Conservation (phyloP, 75 land plant species). For the Azolla pinnata region DNA sequence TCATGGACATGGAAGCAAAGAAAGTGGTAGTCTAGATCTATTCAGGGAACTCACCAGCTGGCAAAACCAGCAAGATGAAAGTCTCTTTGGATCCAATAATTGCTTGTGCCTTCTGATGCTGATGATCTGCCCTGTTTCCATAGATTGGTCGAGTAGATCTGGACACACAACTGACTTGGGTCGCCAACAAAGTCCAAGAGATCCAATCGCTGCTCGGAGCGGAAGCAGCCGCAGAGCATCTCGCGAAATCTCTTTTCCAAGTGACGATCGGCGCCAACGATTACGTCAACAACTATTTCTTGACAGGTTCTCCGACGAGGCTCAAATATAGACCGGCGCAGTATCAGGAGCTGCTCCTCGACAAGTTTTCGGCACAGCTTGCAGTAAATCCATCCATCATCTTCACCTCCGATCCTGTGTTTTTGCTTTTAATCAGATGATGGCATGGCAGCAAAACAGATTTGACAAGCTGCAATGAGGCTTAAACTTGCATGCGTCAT, state of each 20-base stretch:
- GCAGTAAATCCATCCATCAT: conserved; percentile 2
- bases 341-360: conserved; percentile 10
- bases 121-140: not conserved
- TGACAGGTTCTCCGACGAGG: conserved; percentile 6
- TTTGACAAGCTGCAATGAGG: too few species aligned
- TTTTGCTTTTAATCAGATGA: too few species aligned
- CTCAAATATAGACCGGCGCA: conserved; percentile 6
- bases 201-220: conserved; percentile 24
- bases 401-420: not conserved
- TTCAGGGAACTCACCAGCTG: too few species aligned
- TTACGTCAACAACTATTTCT: conserved; percentile 31
- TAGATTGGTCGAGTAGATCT: conserved; percentile 46
- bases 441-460: too few species aligned
- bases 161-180: conserved; percentile 57
- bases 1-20: too few species aligned
- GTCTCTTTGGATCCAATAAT: not conserved
- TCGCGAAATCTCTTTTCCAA: conserved; percentile 21
- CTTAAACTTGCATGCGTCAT: too few species aligned
- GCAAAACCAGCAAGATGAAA: not conserved
- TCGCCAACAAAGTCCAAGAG: conserved; percentile 52
- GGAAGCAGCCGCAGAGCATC: conserved; percentile 6
- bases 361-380: conserved; percentile 7
- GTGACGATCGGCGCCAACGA: conserved; percentile 32
- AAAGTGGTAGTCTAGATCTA: too few species aligned
- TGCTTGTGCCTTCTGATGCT: not conserved